Evolutionary conservation across 2,329 filamentous ascomycete species (phyloP).

Genomic region (Colletotrichum musicola): DNA sequence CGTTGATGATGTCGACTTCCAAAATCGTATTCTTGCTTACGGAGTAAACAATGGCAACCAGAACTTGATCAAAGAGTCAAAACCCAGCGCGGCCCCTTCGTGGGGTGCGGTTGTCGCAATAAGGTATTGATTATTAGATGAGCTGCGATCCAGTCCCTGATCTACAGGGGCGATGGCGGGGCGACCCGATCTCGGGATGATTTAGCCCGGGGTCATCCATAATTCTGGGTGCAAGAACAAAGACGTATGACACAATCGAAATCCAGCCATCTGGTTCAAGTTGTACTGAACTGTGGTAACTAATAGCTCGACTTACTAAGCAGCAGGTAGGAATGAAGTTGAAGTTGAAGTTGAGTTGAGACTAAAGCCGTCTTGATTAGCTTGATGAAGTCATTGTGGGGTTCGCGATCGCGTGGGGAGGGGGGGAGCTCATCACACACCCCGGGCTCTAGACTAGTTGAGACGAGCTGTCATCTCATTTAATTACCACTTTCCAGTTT

Average conservation of each 20-base stretch:
- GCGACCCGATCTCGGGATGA: neutral
- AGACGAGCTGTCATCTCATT: slow-evolving; percentile 14
- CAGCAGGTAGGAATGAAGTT: neutral
- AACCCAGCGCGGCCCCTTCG: no score
- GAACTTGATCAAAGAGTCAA: no score
- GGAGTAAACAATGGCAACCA: no score
- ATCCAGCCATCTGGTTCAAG: no score
- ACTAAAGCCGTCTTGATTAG: neutral
- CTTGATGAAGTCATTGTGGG: slow-evolving; percentile 23
- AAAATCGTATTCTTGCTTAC: no score
- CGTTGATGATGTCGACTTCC: no score
- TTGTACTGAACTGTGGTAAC: no score
- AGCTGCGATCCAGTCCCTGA: no score
- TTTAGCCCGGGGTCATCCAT: neutral
- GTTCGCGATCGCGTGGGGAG: slow-evolving; percentile 2
- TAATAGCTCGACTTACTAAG: no score
- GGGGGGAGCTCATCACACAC: slow-evolving; percentile 2
- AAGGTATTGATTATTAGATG: no score
- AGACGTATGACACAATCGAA: neutral
- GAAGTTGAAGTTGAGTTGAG: slow-evolving; percentile 4
- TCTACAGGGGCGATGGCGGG: no score
- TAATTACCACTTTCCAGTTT: slow-evolving; percentile 2
- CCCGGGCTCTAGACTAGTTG: neutral
- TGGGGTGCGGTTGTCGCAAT: no score
- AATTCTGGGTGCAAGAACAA: slow-evolving; percentile 1